These are phyloP conservation scores for Nicotiana knightiana DNA, from an alignment of 257 asterid genomes.

Conservation along the genomic window DNA sequence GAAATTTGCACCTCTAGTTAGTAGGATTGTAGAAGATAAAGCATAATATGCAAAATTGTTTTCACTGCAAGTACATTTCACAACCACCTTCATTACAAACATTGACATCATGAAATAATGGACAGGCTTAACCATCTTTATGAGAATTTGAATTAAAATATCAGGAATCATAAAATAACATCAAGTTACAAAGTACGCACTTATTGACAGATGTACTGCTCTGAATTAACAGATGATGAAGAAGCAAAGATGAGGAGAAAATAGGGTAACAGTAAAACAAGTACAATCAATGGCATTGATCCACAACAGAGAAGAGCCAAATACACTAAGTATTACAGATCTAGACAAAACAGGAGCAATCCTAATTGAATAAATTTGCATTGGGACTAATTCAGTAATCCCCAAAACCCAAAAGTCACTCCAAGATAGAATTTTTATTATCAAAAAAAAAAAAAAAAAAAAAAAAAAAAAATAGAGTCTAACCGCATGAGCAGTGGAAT, in stretches of 20 bases:
- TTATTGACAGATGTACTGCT: background rate
- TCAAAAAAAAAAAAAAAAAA: background rate
- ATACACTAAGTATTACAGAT: conserved; percentile 1
- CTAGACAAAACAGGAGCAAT: background rate
- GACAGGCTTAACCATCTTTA: background rate
- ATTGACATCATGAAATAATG: background rate
- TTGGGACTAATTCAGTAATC: background rate
- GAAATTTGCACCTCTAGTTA: conserved; percentile 1
- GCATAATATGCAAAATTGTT: background rate
- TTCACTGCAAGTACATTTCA: background rate
- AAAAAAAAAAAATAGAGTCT: conserved; percentile 22
- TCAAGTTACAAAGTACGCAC: background rate
- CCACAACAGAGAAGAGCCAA: background rate
- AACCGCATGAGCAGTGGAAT: conserved; percentile 85
- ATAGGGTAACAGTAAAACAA: background rate
- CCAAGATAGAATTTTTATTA: background rate
- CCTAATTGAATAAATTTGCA: background rate
- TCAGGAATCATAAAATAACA: background rate
- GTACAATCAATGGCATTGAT: background rate
- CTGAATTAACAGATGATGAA: background rate
- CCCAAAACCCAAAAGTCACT: background rate
- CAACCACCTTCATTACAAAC: background rate
- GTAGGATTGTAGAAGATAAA: conserved; percentile 19
- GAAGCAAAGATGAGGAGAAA: background rate
- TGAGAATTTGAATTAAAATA: background rate